Evolutionary conservation across 345 rosid genomes (phyloP).

Genomic region (Eutrema yunnanense): DNA sequence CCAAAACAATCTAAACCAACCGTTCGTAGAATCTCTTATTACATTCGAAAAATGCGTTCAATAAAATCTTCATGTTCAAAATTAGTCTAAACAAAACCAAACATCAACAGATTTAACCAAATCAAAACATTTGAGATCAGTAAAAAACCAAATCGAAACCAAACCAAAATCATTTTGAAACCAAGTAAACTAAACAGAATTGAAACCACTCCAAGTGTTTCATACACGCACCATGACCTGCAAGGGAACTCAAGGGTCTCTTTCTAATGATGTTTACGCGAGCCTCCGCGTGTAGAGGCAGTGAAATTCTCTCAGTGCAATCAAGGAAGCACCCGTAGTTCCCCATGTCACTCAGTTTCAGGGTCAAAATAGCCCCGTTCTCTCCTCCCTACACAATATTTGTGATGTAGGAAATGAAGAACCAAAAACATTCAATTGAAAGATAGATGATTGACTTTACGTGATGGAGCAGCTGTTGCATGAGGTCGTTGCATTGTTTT

Average conservation of each 20-base stretch:
- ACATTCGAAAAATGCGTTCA: neutral
- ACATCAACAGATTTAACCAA: neutral
- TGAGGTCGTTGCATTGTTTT: conserved; percentile 60
- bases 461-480: conserved; percentile 58
- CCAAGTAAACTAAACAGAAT: neutral
- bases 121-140: too few species aligned
- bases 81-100: neutral
- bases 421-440: neutral
- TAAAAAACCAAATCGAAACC: neutral
- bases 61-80: neutral
- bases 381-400: conserved; percentile 46
- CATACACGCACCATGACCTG: conserved; percentile 48
- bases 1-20: neutral
- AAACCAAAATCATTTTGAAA: neutral
- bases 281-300: conserved; percentile 54
- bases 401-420: neutral
- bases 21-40: neutral
- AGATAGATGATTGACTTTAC: conserved; percentile 30
- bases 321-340: conserved; percentile 61
- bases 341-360: conserved; percentile 76
- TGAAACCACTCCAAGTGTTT: neutral
- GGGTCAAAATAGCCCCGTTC: conserved; percentile 43
- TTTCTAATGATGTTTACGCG: conserved; percentile 51
- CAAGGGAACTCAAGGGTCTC: conserved; percentile 50
- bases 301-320: conserved; percentile 49